These are phyloP conservation scores for Hibiscus tridactylites DNA, from an alignment of 345 rosid genomes.

Conservation along the genomic window DNA sequence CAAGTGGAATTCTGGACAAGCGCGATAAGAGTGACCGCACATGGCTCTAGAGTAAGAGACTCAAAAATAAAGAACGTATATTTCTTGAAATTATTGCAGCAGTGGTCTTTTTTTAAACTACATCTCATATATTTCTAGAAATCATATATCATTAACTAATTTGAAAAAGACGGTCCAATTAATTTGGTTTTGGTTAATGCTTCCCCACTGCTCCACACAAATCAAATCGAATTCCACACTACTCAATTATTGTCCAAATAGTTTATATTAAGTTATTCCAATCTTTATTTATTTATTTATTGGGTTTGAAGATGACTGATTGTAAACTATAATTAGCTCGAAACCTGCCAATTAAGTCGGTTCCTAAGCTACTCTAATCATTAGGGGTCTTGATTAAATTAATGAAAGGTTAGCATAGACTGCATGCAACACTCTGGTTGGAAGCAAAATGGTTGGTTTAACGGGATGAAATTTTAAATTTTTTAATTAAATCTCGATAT, in stretches of 20 bases:
- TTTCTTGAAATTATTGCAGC: background rate
- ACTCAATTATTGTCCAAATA: background rate
- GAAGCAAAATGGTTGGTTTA: background rate
- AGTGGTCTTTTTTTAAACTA: background rate
- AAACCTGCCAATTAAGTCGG: background rate
- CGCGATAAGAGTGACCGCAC: no score
- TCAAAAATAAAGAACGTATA: no score
- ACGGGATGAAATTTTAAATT: no score
- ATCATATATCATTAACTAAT: background rate
- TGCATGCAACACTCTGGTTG: conserved; percentile 1
- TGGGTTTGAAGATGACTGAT: background rate
- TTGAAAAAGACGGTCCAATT: background rate
- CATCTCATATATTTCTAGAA: background rate
- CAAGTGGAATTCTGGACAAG: no score
- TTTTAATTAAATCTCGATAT: no score
- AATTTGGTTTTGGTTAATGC: background rate
- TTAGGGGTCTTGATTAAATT: background rate
- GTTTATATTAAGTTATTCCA: background rate
- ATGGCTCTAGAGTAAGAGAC: no score
- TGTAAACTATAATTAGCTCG: background rate
- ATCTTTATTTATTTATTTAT: background rate
- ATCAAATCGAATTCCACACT: background rate
- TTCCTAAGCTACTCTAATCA: conserved; percentile 3
- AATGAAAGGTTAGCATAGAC: background rate
- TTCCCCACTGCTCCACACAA: conserved; percentile 5